Evolutionary conservation across 1,139 yeast genomes (phyloP).

Genomic region (Yamadazyma triangularis): DNA sequence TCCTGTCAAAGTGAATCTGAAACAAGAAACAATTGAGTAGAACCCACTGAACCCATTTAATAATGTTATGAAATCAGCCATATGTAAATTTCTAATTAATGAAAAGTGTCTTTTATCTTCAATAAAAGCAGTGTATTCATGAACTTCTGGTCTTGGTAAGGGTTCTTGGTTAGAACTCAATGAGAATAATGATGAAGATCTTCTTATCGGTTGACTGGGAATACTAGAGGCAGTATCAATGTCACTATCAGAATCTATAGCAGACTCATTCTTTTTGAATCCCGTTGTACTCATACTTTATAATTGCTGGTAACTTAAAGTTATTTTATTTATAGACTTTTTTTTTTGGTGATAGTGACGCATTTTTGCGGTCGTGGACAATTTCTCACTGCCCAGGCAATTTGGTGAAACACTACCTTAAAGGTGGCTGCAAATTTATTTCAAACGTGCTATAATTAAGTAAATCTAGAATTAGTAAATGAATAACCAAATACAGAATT

Average conservation of each 20-base stretch:
- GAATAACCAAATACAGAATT: too few species aligned
- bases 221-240: conserved; percentile 14
- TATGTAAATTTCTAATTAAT: conserved; percentile 73
- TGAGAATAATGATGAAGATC: conserved; percentile 42
- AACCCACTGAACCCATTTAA: conserved; percentile 89
- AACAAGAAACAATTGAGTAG: conserved; percentile 80
- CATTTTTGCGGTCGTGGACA: too few species aligned
- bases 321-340: too few species aligned
- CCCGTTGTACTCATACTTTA: conserved; percentile 11
- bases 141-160: conserved; percentile 60
- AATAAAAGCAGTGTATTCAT: conserved; percentile 73
- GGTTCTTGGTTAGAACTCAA: conserved; percentile 38
- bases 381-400: too few species aligned
- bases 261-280: conserved; percentile 24
- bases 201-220: conserved; percentile 29
- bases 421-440: too few species aligned
- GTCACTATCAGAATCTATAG: conserved; percentile 34
- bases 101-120: conserved; percentile 77
- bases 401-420: too few species aligned
- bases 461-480: too few species aligned
- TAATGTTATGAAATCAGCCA: conserved; percentile 94
- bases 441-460: too few species aligned
- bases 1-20: conserved; percentile 71
- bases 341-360: too few species aligned
- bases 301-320: too few species aligned